Conservation (phyloP, 108 stramenopile species). For the Nitzschia sp. region DNA sequence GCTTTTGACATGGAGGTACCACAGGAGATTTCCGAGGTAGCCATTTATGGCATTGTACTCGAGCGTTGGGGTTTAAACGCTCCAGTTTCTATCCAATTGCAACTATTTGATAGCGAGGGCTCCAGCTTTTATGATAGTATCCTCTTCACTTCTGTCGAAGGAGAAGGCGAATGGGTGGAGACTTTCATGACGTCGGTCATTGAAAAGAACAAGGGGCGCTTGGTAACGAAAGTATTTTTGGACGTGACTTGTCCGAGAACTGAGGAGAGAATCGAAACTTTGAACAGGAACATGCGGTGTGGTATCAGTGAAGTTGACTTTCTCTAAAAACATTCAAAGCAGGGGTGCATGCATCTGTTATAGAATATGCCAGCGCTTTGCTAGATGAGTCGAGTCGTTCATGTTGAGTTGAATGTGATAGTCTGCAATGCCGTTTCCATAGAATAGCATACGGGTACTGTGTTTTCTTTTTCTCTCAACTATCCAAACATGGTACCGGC, state of each 20-base stretch:
- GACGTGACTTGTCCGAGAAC: not conserved
- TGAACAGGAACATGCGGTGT: slow-evolving; percentile 1
- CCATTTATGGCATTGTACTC: not conserved
- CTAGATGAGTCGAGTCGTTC: too few species aligned
- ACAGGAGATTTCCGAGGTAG: not conserved
- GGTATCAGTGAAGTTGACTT: not conserved
- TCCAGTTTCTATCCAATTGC: not conserved
- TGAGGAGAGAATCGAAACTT: not conserved
- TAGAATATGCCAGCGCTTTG: too few species aligned
- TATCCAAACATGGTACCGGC: too few species aligned
- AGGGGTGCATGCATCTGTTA: too few species aligned
- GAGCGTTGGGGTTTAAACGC: slow-evolving; percentile 3
- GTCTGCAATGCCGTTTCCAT: too few species aligned
- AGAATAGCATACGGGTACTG: too few species aligned
- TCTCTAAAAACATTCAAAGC: too few species aligned
- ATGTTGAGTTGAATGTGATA: too few species aligned
- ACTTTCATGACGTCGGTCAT: not conserved
- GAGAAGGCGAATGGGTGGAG: not conserved
- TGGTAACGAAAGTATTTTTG: not conserved
- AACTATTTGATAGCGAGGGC: not conserved
- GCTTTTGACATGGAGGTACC: not conserved
- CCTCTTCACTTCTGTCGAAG: not conserved
- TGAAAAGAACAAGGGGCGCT: not conserved
- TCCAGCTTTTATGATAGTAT: not conserved
- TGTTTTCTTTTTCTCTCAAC: too few species aligned